Evolutionary conservation across 2,329 filamentous ascomycete genomes (phyloP).

Genomic region (Calonectria crousiana): DNA sequence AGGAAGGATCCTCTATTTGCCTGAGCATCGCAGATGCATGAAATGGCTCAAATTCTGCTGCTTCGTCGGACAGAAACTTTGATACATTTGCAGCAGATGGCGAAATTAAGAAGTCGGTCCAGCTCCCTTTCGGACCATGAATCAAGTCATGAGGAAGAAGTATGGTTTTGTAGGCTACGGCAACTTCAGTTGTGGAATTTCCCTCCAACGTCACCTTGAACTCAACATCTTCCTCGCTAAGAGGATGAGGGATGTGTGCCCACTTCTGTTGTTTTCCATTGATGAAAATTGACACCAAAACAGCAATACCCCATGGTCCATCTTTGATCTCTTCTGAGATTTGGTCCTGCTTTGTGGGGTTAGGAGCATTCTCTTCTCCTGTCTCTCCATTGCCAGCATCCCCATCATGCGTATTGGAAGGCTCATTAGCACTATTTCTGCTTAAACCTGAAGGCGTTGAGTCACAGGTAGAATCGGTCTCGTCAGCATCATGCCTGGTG

Average conservation of each 20-base stretch:
- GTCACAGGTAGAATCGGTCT: not conserved
- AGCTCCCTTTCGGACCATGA: not conserved
- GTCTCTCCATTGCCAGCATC: not conserved
- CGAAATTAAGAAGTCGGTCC: not conserved
- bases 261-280: not conserved
- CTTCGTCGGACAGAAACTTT: not conserved
- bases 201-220: not conserved
- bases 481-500: not conserved
- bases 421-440: not conserved
- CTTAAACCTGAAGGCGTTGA: not conserved
- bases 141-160: not conserved
- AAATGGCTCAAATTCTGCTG: not conserved
- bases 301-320: not conserved
- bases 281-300: not conserved
- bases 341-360: rapidly evolving
- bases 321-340: not conserved
- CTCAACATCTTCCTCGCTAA: not conserved
- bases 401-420: not conserved
- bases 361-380: not conserved
- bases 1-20: not conserved
- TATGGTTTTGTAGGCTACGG: not conserved
- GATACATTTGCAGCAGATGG: not conserved
- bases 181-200: not conserved
- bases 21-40: not conserved
- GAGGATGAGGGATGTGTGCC: not conserved